Conservation (phyloP, 2,329 filamentous ascomycete genomes). For the Pseudogymnoascus pannorum region DNA sequence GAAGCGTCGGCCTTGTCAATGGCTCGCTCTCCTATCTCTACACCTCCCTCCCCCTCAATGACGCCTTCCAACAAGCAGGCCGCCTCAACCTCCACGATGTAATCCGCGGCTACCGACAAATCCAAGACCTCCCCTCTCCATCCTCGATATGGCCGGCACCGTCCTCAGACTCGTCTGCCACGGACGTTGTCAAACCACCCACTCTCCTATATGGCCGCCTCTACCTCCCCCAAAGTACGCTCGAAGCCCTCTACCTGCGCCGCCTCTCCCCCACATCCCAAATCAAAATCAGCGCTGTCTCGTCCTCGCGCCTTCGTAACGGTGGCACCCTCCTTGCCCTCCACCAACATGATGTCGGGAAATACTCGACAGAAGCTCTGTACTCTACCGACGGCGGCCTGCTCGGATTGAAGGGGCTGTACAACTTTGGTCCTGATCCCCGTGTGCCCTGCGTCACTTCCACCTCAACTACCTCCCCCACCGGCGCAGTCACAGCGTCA, state of each 20-base stretch:
- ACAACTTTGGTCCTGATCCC: constrained; percentile 68
- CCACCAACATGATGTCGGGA: constrained; percentile 75
- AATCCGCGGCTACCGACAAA: constrained; percentile 73
- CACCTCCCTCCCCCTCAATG: constrained; percentile 72
- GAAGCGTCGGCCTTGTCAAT: constrained; percentile 84
- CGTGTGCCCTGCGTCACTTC: constrained; percentile 19
- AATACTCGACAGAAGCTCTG: constrained; percentile 82
- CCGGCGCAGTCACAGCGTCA: constrained; percentile 14
- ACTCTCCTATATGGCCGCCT: constrained; percentile 69
- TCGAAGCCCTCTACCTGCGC: constrained; percentile 79
- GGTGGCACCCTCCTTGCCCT: constrained; percentile 69
- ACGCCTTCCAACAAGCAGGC: constrained; percentile 55
- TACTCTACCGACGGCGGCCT: constrained; percentile 89
- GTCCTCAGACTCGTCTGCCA: background rate
- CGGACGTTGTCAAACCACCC: constrained; percentile 39
- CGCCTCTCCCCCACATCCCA: constrained; percentile 71
- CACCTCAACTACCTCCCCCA: constrained; percentile 15
- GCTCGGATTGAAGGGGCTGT: constrained; percentile 79
- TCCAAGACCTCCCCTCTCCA: constrained; percentile 55
- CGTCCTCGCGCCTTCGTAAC: constrained; percentile 61
- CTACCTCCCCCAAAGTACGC: constrained; percentile 74
- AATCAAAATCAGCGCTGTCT: constrained; percentile 72
- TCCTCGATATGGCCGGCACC: constrained; percentile 37
- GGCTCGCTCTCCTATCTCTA: constrained; percentile 97
- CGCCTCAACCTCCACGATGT: constrained; percentile 69